Percentiles rank a stretch among this genome's conserved stretches.
These are phyloP conservation scores for Pleurotus djamor DNA, from an alignment of 768 basidiomycete species.

Conservation along the genomic window DNA sequence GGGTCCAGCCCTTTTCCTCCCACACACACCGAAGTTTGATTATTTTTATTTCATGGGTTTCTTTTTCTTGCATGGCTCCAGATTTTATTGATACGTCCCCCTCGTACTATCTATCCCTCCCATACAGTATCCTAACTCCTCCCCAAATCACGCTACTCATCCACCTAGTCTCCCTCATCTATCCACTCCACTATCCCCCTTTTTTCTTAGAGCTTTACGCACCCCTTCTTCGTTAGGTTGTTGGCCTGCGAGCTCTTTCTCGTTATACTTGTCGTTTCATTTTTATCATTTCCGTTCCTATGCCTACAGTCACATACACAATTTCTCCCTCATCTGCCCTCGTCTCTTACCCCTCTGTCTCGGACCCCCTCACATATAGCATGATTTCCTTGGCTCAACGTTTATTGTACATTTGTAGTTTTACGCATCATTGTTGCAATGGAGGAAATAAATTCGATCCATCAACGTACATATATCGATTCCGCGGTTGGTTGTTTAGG, in stretches of 20 bases:
- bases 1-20: neutral
- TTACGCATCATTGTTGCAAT: neutral
- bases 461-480: too few relatives aligned
- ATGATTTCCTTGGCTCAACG: neutral
- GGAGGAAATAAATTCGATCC: too few relatives aligned
- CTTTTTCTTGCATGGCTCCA: neutral
- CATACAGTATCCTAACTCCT: neutral
- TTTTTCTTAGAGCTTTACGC: too few relatives aligned
- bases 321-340: neutral
- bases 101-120: neutral
- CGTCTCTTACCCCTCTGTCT: neutral
- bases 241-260: too few relatives aligned
- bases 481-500: too few relatives aligned
- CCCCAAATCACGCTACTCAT: too few relatives aligned
- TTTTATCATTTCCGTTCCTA: neutral
- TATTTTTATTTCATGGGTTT: neutral
- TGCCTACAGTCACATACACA: neutral
- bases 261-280: too few relatives aligned
- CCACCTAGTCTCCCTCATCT: too few relatives aligned
- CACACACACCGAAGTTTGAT: neutral
- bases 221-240: too few relatives aligned
- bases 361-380: neutral
- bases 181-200: too few relatives aligned
- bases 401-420: neutral
- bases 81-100: neutral